Percentiles rank a stretch among this genome's conserved stretches.
phyloP scores from a whole-genome alignment of 768 basidiomycete species.

The Lentinus tigrinus region DNA sequence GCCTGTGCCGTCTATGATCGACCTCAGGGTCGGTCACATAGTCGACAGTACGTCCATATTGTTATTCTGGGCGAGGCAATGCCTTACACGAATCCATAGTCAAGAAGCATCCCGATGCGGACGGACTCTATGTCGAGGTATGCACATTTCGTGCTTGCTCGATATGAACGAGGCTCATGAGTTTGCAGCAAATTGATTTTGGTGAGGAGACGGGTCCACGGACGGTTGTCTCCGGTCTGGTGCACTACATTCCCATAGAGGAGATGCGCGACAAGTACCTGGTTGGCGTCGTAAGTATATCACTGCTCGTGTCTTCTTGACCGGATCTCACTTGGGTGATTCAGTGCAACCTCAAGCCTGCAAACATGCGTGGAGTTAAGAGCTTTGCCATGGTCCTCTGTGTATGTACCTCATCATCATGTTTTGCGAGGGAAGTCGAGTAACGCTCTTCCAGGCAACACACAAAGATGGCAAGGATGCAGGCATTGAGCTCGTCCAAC shows the following conservation, averaged over 20 bases:
- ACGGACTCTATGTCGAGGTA: constrained; percentile 94
- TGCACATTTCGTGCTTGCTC: constrained; percentile 4
- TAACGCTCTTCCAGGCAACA: constrained; percentile 61
- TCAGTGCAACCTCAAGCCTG: constrained; percentile 93
- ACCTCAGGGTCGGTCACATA: constrained; percentile 91
- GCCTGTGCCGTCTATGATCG: constrained; percentile 95
- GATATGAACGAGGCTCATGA: no score
- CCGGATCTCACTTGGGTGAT: neutral
- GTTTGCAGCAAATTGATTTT: constrained; percentile 82
- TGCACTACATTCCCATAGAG: constrained; percentile 95
- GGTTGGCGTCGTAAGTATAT: constrained; percentile 68
- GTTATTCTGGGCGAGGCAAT: neutral
- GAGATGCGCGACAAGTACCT: constrained; percentile 84
- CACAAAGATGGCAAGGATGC: constrained; percentile 87
- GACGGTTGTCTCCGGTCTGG: constrained; percentile 95
- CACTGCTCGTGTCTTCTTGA: neutral
- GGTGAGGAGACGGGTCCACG: constrained; percentile 94
- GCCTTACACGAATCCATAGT: constrained; percentile 46
- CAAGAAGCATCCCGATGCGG: constrained; percentile 95
- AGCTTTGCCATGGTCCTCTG: constrained; percentile 98
- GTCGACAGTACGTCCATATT: constrained; percentile 65
- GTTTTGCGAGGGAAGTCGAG: neutral
- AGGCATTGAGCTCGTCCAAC: constrained; percentile 89
- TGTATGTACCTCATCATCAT: constrained; percentile 42
- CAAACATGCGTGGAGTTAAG: constrained; percentile 95